Base-by-base conservation (phyloP, 352 stramenopile species). In the Peronospora tabacina region DNA sequence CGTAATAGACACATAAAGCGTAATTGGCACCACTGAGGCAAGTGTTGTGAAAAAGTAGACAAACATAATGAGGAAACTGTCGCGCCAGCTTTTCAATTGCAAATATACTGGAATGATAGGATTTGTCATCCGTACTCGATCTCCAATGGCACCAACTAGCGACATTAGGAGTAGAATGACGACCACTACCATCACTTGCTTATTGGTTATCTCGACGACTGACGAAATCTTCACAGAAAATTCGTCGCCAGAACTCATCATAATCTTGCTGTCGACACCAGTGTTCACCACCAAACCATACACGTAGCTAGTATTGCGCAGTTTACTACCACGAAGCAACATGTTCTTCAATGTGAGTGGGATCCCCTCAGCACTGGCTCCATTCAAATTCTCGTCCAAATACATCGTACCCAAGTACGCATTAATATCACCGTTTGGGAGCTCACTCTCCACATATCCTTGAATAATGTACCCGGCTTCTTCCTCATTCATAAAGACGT, bases 281-380 rank as follows among this genome's bases (percentile, higher is more conserved):
- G 89, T 97, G 61, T 98, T 97, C 8, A 97, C 70, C 5, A 97
- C 94, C 6, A 98, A 52, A 0, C 90, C 93, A 28, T 92, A 92
- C 4, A 85, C 75, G 30, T 49, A 94, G 22, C 83, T 84, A 7
- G 90, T 97, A 54, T 96, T 96, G 4, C 90, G 79, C 5, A 97
- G 48, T 44, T 91, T 82, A 60, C 85, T 92, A 7, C 89, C 90
- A 7, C 90, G 81, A 44, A 96, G 68, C 5, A 97, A 63, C 61
- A 97, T 86, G 58, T 97, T 96, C 46, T 93, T 89, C 13, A 91
- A 48, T n/a, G 68, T 52, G 15, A 93, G 65, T 4, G 77, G 73
- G 12, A 91, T 46, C 0, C 72, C 76, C 5, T 66, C 57, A 11
- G 74, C 61, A 7, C 36, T 58, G 12, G 49, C 48, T 17, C 59